Percentiles rank a stretch among this genome's conserved stretches.
phyloP scores from a whole-genome alignment of 2,329 filamentous ascomycete species.

The Cryphonectria japonica region DNA sequence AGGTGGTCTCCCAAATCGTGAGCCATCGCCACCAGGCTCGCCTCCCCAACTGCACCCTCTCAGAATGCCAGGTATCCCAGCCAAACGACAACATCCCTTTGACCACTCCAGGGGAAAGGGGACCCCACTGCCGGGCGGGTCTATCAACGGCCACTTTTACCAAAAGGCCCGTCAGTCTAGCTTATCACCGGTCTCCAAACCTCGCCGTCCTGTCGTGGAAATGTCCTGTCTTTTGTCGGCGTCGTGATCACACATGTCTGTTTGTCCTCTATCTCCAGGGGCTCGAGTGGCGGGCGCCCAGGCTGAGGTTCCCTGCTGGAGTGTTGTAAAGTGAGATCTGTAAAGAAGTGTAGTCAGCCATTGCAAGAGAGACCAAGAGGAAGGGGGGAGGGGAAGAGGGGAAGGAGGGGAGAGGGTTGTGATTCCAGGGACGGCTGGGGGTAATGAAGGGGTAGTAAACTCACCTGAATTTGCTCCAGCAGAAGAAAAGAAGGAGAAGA shows the following conservation, averaged over 20 bases:
- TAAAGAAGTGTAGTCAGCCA: neutral
- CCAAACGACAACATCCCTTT: neutral
- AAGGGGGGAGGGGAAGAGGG: too few species aligned
- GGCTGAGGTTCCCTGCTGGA: neutral
- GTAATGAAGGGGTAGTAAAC: neutral
- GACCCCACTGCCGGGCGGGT: neutral
- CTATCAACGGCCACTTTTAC: neutral
- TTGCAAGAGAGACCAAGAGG: neutral
- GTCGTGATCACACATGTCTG: neutral
- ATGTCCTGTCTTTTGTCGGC: neutral
- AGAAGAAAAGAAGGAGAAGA: neutral
- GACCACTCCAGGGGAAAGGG: neutral
- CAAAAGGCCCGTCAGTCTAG: neutral
- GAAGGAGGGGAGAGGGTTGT: neutral
- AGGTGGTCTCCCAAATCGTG: neutral
- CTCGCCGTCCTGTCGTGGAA: neutral
- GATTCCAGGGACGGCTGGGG: neutral
- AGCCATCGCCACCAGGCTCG: neutral
- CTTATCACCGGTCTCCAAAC: neutral
- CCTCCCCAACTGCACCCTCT: neutral
- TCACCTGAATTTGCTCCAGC: neutral
- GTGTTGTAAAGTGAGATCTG: neutral
- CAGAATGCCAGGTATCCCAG: neutral
- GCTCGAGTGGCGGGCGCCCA: neutral
- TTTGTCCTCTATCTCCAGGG: neutral